Conservation (phyloP, 73 alveolate genomes). For the Tetrahymena elliotti region DNA sequence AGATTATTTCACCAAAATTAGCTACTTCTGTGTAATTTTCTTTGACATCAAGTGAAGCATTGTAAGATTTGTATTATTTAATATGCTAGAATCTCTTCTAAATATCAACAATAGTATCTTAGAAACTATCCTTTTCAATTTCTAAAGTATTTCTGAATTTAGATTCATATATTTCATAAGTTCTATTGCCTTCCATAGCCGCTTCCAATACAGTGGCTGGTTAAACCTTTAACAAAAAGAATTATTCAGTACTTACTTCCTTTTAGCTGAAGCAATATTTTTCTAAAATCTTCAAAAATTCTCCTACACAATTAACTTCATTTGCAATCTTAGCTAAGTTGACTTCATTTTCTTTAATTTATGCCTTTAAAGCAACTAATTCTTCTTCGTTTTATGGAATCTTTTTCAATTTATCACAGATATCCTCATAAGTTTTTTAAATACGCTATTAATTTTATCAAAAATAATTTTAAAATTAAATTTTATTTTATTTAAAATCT, state of each 20-base stretch:
- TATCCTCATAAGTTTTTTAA: conserved; percentile 1
- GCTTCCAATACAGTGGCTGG: conserved; percentile 20
- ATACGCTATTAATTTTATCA: background rate
- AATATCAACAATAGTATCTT: conserved; percentile 7
- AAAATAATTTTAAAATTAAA: too few relatives aligned
- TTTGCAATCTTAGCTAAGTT: conserved; percentile 28
- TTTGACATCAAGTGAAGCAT: conserved; percentile 10
- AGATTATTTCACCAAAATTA: conserved; percentile 45
- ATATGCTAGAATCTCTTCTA: background rate
- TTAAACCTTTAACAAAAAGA: conserved; percentile 9
- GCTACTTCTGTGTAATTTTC: conserved; percentile 48
- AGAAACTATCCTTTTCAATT: conserved; percentile 25
- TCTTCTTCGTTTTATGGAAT: conserved; percentile 33
- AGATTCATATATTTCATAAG: conserved; percentile 6
- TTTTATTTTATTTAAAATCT: too few relatives aligned
- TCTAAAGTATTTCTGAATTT: conserved; percentile 32
- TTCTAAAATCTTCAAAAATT: conserved; percentile 25
- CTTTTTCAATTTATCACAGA: conserved; percentile 16
- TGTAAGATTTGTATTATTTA: background rate
- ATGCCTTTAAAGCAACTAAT: conserved; percentile 21
- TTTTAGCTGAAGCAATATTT: background rate
- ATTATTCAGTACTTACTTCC: background rate
- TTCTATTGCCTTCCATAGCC: conserved; percentile 37
- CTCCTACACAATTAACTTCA: conserved; percentile 16
- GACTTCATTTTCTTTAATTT: conserved; percentile 34